Percentiles rank a stretch among this genome's conserved stretches.
Evolutionary conservation across 305 asterid species (phyloP).

Genomic region (Rubia balearica): DNA sequence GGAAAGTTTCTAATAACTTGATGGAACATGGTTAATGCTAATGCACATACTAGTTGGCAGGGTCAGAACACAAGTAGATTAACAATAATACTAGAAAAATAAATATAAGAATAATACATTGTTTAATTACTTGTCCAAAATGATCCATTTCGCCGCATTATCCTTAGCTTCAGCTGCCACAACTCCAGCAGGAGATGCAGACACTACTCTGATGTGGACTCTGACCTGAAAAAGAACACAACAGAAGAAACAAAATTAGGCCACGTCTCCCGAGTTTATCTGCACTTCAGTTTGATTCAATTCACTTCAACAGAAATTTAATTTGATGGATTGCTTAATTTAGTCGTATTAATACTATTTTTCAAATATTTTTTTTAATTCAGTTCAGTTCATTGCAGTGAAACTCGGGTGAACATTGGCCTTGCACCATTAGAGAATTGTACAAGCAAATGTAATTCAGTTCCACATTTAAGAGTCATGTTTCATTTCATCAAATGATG

Average conservation of each 20-base stretch:
- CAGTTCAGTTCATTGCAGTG: no score
- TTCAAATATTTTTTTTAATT: no score
- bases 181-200: conserved; percentile 44
- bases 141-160: conserved; percentile 53
- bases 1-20: background rate
- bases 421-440: background rate
- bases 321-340: no score
- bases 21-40: background rate
- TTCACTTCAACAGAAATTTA: no score
- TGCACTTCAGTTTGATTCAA: no score
- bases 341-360: no score
- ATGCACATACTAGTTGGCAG: background rate
- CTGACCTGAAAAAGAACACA: conserved; percentile 35
- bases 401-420: no score
- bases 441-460: background rate
- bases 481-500: background rate
- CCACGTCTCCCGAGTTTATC: no score
- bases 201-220: conserved; percentile 60
- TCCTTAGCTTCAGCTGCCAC: conserved; percentile 63
- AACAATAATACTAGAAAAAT: background rate
- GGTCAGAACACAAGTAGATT: conserved; percentile 3
- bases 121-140: conserved; percentile 76
- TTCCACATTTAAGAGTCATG: background rate
- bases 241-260: conserved; percentile 13
- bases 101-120: conserved; percentile 32